phyloP scores from a whole-genome alignment of 768 basidiomycete species.

The Coprinopsis marcescibilis region DNA sequence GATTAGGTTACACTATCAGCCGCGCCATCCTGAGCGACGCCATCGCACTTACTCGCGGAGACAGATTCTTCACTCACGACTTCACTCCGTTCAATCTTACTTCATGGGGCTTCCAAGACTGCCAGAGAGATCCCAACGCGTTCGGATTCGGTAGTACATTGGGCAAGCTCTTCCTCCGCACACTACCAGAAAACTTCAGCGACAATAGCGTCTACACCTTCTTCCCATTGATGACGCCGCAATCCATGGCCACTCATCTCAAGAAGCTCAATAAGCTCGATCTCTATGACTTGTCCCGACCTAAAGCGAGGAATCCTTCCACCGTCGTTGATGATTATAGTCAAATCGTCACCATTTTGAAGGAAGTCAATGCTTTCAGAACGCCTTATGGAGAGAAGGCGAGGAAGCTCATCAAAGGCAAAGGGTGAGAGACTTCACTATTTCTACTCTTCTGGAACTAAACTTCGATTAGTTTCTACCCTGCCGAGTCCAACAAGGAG shows the following conservation, averaged over 20 bases:
- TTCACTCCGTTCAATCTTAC: constrained; percentile 78
- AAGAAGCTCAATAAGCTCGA: constrained; percentile 47
- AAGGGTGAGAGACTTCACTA: constrained; percentile 40
- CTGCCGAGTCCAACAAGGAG: constrained; percentile 46
- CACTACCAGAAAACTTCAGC: constrained; percentile 62
- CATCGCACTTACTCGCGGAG: constrained; percentile 80
- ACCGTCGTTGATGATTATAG: constrained; percentile 40
- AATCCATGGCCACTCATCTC: constrained; percentile 56
- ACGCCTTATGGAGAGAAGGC: constrained; percentile 46
- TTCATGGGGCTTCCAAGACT: constrained; percentile 80
- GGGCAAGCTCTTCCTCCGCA: constrained; percentile 68
- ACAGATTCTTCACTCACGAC: constrained; percentile 77
- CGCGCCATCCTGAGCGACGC: constrained; percentile 85
- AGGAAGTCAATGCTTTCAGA: constrained; percentile 37
- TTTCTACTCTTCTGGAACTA: background rate
- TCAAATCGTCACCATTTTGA: constrained; percentile 48
- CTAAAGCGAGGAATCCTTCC: constrained; percentile 24
- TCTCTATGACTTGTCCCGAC: constrained; percentile 52
- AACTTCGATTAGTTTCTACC: constrained; percentile 53
- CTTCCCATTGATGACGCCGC: constrained; percentile 85
- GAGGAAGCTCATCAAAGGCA: constrained; percentile 47
- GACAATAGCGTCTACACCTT: constrained; percentile 73
- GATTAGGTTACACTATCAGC: constrained; percentile 69
- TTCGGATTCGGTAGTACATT: constrained; percentile 76
- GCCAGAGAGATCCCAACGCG: constrained; percentile 64